Evolutionary conservation across 371 early-diverging fungal genomes (phyloP).

Genomic region (Apophysomyces ossiformis): DNA sequence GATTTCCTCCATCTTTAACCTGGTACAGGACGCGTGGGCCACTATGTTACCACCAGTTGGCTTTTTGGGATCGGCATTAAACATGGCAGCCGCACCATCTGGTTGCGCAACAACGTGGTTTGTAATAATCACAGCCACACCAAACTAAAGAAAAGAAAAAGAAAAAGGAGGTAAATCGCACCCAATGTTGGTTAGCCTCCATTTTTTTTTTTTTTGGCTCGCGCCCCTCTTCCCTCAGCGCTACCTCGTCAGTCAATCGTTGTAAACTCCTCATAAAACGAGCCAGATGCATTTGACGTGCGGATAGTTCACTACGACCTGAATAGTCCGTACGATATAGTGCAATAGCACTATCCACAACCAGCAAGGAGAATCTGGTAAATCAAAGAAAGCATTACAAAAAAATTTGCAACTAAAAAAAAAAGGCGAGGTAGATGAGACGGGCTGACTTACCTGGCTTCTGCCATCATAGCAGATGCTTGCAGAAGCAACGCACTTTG

Average conservation of each 20-base stretch:
- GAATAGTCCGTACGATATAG: conserved; percentile 98
- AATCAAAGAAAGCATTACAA: conserved; percentile 4
- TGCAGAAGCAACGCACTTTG: conserved; percentile 90
- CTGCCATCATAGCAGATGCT: conserved; percentile 97
- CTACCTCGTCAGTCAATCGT: conserved; percentile 93
- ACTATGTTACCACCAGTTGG: conserved; percentile 99
- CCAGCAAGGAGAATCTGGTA: conserved; percentile 81
- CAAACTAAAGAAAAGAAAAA: conserved; percentile 59
- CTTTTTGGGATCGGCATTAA: conserved; percentile 96
- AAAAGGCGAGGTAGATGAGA: too few species aligned
- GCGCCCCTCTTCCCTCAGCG: too few species aligned
- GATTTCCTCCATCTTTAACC: conserved; percentile 38
- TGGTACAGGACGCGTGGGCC: conserved; percentile 95
- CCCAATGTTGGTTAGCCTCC: too few species aligned
- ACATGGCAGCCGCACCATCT: conserved; percentile 93
- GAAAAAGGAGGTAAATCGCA: too few species aligned
- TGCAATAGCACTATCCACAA: conserved; percentile 97
- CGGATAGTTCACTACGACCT: conserved; percentile 97
- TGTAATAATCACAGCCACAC: conserved; percentile 97
- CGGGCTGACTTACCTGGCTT: conserved; percentile 59
- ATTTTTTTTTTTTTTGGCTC: too few species aligned
- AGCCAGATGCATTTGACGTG: conserved; percentile 97
- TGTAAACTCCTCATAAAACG: conserved; percentile 89
- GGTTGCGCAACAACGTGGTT: conserved; percentile 99
- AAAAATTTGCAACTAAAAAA: too few species aligned